Evolutionary conservation across 345 rosid genomes (phyloP), one percentile per base, ranked within the genome.

Genomic region (Noccaea bulbosa): DNA sequence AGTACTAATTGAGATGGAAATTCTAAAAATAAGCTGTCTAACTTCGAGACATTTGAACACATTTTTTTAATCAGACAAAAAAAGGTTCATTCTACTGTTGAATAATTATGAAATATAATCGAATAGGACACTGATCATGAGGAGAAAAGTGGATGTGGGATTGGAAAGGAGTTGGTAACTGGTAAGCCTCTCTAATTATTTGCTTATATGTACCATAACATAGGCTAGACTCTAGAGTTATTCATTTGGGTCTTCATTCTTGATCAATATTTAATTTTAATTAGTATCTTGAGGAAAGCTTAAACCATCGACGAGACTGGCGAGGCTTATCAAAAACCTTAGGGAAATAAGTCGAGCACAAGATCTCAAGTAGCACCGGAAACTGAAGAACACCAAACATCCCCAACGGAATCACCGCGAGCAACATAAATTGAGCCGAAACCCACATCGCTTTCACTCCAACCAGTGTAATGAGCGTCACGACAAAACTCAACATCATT

Each of bases 341-440:
- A 60, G 85, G 90, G 12, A 78, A 87, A 50, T 83, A 87, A 17
- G 90, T 89, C 8, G 88, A 78, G 17, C 51, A 37, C 73, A 85
- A 85, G 63, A 89, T 87, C 81, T 89, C 92, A 37, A 81, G 79
- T 4, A 89, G 81, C 4, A 89, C 44, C 49, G 96, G 96, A 64
- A 89, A 89, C 64, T 89, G 90, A 56, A 82, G 59, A 35, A 83
- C 72, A 48, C 83, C 86, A 57, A 85, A 89, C n/a, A 85, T 81
- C 3, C 87, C 84, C 7, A 87, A 79, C 0, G 90, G 88, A 58
- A 87, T 70, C 46, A 81, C 77, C 8, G 86, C 89, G 1, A 88
- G 86, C 58, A 84, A 53, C 51, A 79, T 51, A 30, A 88, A 81
- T 1, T 86, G 87, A 37, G 80, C 67, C 2, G 63, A 60, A 56